Evolutionary conservation across 2,329 filamentous ascomycete genomes (phyloP).

Genomic region (Sporothrix phasma): DNA sequence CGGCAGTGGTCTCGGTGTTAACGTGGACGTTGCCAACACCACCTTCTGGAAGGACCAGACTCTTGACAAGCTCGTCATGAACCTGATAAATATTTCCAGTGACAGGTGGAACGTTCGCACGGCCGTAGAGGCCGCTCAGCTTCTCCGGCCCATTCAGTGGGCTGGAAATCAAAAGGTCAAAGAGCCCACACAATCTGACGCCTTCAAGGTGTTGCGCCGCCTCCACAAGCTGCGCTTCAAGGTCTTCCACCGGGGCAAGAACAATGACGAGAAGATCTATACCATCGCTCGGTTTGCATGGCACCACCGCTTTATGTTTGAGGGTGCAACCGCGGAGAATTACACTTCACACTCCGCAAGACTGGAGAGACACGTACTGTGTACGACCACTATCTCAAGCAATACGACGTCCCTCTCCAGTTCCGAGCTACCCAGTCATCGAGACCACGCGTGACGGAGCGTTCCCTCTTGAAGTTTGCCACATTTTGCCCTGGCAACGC

Average conservation of each 20-base stretch:
- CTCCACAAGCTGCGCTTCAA: slow-evolving; percentile 47
- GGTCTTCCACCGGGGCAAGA: slow-evolving; percentile 43
- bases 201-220: slow-evolving; percentile 45
- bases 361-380: slow-evolving; percentile 37
- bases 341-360: slow-evolving; percentile 48
- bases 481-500: slow-evolving; percentile 43
- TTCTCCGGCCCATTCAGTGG: slow-evolving; percentile 29
- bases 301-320: slow-evolving; percentile 31
- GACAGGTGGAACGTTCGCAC: slow-evolving; percentile 22
- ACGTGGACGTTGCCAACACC: slow-evolving; percentile 84
- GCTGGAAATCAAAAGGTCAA: slow-evolving; percentile 18
- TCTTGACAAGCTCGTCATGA: slow-evolving; percentile 31
- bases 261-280: slow-evolving; percentile 38
- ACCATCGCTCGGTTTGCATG: slow-evolving; percentile 44
- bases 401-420: slow-evolving; percentile 42
- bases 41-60: slow-evolving; percentile 62
- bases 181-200: slow-evolving; percentile 33
- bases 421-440: slow-evolving; percentile 45
- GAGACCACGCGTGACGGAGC: slow-evolving; percentile 43
- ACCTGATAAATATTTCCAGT: slow-evolving; percentile 20
- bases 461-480: slow-evolving; percentile 54
- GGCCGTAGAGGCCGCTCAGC: slow-evolving; percentile 21
- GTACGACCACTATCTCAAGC: slow-evolving; percentile 44
- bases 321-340: slow-evolving; percentile 41
- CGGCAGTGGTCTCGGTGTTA: slow-evolving; percentile 61